Base-by-base conservation (phyloP, 2,329 filamentous ascomycete genomes). In the Magnaporthiopsis rhizophila region DNA sequence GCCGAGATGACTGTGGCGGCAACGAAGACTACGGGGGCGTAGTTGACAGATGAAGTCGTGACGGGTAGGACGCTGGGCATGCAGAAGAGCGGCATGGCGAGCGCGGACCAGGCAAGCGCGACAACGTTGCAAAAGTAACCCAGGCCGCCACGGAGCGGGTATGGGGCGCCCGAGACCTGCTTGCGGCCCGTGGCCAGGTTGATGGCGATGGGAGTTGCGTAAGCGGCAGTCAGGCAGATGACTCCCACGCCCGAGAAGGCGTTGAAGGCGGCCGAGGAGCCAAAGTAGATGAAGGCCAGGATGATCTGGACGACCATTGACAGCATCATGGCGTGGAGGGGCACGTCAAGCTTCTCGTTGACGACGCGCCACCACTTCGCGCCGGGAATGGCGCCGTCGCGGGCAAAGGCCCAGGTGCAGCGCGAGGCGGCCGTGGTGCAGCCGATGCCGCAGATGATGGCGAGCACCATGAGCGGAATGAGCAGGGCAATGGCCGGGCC, bases 31-130 rank as follows among this genome's bases (percentile, higher is more conserved):
- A 87, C 89, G 18, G 86, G 86, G 1, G 88, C 89, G 74, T 90
- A 92, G 80, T 92, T 92, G 80, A 91, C 88, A 56, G 79, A 81
- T 24, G 76, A 72, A 7, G 81, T 74, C 0, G 80, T 82, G 56
- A 89, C 86, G 7, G 86, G 86, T n/a, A 89, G 77, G 58, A 75
- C 75, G 0, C 85, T 82, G 0, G 88, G 89, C 86, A 90, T 89
- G 75, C 86, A 91, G 80, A 91, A 91, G 21, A 91, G 82, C 1
- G 89, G 88, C 63, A 91, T 84, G 50, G 87, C 88, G 64, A 92
- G 81, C 18, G 81, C 69, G 64, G 86, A 88, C 89, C 89, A 91
- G 63, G 77, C 84, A 11, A 68, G 34, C 15, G 66, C 62, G 21
- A 68, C 24, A 21, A 63, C 34, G 64, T 68, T 68, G 61, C 56